Evolutionary conservation across 2,329 filamentous ascomycete species (phyloP), one percentile per base, ranked within the genome.

Genomic region (Alternaria alternata): DNA sequence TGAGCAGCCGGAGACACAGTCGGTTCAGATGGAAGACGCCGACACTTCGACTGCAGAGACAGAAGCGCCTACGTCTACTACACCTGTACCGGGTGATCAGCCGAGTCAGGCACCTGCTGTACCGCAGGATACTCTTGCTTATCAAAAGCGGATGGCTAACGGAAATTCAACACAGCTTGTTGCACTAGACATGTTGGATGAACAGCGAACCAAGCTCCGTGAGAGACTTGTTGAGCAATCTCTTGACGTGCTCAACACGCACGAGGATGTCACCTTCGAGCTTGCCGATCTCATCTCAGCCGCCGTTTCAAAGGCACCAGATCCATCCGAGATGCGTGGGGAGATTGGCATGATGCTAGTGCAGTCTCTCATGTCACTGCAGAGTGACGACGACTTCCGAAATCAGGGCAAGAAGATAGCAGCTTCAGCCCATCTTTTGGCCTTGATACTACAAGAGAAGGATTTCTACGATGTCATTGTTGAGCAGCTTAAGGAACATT

Each of bases 381-480:
- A 88, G 69, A 83, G 82, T 64, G 85, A 86, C 46, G 85, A 86
- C 30, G 84, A 88, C 61, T 82, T 86, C 66, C 80, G 83, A 54
- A 79, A 80, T 18, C 81, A 83, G 26, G 85, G 86, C 42, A 86
- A 87, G 71, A 94, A 93, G 75, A 88, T 99, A 66, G 91, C 93
- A 20, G 92, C 95, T 1, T 97, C 96, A 79, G 93, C 95, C 18
- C 94, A 99, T 79, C 85, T 99, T 14, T 83, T 99, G 11, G 95
- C 93, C 4, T 82, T 99, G 38, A 88, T 98, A 54, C 85, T 98
- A 18, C 93, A 96, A 72, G 91, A 96, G 59, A 88, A 85, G 34
- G 80, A 86, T 5, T 97, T 98, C 77, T 97, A 96, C 76, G 85
- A 87, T 51, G 88, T 89, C 51, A 92, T 92, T 18, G 80, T 94